Evolutionary conservation across 2,329 filamentous ascomycete genomes (phyloP).

Genomic region (Xylariaceae sp.): DNA sequence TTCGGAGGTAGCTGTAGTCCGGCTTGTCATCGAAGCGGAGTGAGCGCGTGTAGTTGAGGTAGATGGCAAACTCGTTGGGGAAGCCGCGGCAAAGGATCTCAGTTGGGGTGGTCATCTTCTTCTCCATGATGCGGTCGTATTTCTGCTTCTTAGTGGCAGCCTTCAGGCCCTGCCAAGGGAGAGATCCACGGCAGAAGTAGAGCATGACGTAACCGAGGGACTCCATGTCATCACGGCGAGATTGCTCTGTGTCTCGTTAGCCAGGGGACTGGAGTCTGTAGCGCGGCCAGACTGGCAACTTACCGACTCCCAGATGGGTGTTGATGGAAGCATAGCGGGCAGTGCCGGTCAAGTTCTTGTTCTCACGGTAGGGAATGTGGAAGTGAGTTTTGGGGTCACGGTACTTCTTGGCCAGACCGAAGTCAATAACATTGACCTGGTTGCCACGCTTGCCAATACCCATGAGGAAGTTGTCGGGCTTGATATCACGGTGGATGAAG

Average conservation of each 20-base stretch:
- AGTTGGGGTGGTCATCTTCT: constrained; percentile 99
- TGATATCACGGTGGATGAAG: constrained; percentile 99
- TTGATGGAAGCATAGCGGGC: constrained; percentile 98
- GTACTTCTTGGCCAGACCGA: constrained; percentile 99
- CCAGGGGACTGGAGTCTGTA: not conserved
- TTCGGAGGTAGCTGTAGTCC: constrained; percentile 98
- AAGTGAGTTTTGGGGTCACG: constrained; percentile 99
- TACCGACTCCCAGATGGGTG: constrained; percentile 91
- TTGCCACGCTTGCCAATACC: constrained; percentile 98
- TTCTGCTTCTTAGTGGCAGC: constrained; percentile 99
- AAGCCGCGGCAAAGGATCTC: constrained; percentile 98
- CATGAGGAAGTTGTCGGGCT: constrained; percentile 99
- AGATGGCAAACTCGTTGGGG: constrained; percentile 99
- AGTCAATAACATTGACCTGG: constrained; percentile 99
- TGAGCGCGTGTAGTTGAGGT: constrained; percentile 97
- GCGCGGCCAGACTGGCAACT: constrained; percentile 23
- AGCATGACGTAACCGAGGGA: constrained; percentile 99
- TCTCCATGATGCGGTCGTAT: constrained; percentile 99
- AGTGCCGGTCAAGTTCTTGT: constrained; percentile 99
- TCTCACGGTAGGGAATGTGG: constrained; percentile 99
- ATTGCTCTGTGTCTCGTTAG: constrained; percentile 66
- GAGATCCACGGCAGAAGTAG: constrained; percentile 98
- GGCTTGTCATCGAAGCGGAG: constrained; percentile 99
- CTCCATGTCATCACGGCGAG: constrained; percentile 98
- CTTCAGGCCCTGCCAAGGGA: constrained; percentile 98